Evolutionary conservation across 2,329 filamentous ascomycete species (phyloP).

Genomic region (Cladosporium sp.): DNA sequence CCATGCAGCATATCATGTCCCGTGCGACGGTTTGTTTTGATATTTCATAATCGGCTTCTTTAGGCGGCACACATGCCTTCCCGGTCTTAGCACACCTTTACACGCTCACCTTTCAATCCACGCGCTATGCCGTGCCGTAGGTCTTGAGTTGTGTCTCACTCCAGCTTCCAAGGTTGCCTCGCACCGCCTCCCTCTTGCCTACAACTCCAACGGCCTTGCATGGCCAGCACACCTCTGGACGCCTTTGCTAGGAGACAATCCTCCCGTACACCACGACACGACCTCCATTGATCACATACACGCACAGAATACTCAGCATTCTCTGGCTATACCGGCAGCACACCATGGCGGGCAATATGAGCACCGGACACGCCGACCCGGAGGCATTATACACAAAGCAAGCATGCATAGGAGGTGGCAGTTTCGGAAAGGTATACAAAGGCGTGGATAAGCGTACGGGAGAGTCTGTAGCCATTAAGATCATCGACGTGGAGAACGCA

Average conservation of each 20-base stretch:
- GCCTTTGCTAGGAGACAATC: not conserved
- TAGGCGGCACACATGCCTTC: conserved; percentile 1
- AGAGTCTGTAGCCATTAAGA: conserved; percentile 92
- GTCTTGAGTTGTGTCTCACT: not conserved
- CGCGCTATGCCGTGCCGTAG: conserved; percentile 8
- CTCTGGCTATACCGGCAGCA: not conserved
- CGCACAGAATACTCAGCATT: not conserved
- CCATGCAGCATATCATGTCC: not conserved
- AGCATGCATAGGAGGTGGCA: conserved; percentile 74
- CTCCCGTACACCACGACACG: conserved; percentile 3
- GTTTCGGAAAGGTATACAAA: conserved; percentile 98
- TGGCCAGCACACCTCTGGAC: not conserved
- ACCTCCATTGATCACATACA: conserved; percentile 1
- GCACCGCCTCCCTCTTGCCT: not conserved
- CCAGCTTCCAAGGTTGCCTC: not conserved
- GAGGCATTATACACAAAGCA: conserved; percentile 86
- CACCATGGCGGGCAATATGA: conserved; percentile 23
- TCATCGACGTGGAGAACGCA: conserved; percentile 98
- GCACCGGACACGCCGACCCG: conserved; percentile 64
- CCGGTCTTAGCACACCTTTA: conserved; percentile 9
- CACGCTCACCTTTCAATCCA: not conserved
- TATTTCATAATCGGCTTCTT: conserved; percentile 5
- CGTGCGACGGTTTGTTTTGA: conserved; percentile 10
- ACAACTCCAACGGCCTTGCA: not conserved
- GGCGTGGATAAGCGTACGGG: conserved; percentile 92